phyloP scores from a whole-genome alignment of 2,329 filamentous ascomycete species.

The Chaetomium strumarium region DNA sequence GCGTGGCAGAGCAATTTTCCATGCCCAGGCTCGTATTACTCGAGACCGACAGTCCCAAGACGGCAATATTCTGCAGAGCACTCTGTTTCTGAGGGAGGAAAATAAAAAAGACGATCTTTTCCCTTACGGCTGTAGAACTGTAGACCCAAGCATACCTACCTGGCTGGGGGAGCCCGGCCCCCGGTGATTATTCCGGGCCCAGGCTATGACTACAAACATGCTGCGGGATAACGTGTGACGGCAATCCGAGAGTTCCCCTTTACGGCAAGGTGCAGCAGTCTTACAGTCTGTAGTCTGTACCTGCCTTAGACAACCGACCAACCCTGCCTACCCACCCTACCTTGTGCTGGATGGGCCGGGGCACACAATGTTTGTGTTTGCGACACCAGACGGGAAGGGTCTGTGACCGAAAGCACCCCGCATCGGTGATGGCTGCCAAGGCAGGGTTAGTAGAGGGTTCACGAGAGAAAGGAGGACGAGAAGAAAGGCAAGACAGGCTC shows the following conservation, averaged over 20 bases:
- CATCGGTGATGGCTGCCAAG: not conserved
- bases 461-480: no score
- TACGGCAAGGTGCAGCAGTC: no score
- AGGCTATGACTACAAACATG: no score
- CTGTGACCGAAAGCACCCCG: not conserved
- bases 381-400: not conserved
- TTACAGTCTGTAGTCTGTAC: no score
- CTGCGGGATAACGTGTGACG: no score
- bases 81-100: not conserved
- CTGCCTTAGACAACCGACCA: no score
- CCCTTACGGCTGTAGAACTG: not conserved
- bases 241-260: no score
- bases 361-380: no score
- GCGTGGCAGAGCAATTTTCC: not conserved
- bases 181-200: no score
- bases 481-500: not conserved
- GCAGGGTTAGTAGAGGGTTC: no score
- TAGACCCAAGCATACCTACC: not conserved
- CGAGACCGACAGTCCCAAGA: not conserved
- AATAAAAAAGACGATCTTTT: not conserved
- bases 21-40: conserved; percentile 1
- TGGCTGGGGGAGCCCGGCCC: not conserved
- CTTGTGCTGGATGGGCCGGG: no score
- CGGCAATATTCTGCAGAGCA: not conserved
- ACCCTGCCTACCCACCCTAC: no score